phyloP scores from a whole-genome alignment of 208 protist species.

The Leishmania amazonensis region DNA sequence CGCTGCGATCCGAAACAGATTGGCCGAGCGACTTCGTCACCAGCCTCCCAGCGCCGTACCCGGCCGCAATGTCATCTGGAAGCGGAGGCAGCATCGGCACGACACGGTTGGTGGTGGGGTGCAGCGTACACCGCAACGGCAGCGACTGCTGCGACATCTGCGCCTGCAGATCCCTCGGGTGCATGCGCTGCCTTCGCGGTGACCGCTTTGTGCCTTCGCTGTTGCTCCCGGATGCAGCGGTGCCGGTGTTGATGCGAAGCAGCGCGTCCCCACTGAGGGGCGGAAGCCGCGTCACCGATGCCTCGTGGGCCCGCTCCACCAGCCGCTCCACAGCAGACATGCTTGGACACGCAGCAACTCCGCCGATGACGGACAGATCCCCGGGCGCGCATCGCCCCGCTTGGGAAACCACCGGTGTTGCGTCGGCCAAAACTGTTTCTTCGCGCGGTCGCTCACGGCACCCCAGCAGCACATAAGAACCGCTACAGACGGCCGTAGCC shows the following conservation, averaged over 20 bases:
- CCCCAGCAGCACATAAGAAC: constrained; percentile 15
- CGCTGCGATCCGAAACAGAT: not conserved
- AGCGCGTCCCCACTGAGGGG: constrained; percentile 8
- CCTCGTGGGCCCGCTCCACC: constrained; percentile 12
- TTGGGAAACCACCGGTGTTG: not conserved
- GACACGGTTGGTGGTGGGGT: constrained; percentile 17
- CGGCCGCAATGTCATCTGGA: constrained; percentile 9
- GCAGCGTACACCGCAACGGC: constrained; percentile 12
- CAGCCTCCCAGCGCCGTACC: constrained; percentile 14
- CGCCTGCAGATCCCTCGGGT: not conserved
- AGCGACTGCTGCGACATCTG: not conserved
- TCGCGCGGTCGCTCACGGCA: constrained; percentile 17
- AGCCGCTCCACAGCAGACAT: constrained; percentile 9
- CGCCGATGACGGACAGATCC: not conserved
- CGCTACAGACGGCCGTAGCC: constrained; percentile 17
- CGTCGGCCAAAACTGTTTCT: not conserved
- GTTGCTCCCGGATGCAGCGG: not conserved
- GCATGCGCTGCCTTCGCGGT: not conserved
- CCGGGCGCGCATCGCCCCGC: not conserved
- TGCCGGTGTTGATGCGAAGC: not conserved
- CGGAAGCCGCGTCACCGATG: constrained; percentile 12
- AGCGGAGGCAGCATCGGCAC: constrained; percentile 15
- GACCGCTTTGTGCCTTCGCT: not conserved
- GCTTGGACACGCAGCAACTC: not conserved
- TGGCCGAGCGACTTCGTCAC: constrained; percentile 2